phyloP scores from a whole-genome alignment of 176 grass and related monocot species.

The Carex myosuroides region DNA sequence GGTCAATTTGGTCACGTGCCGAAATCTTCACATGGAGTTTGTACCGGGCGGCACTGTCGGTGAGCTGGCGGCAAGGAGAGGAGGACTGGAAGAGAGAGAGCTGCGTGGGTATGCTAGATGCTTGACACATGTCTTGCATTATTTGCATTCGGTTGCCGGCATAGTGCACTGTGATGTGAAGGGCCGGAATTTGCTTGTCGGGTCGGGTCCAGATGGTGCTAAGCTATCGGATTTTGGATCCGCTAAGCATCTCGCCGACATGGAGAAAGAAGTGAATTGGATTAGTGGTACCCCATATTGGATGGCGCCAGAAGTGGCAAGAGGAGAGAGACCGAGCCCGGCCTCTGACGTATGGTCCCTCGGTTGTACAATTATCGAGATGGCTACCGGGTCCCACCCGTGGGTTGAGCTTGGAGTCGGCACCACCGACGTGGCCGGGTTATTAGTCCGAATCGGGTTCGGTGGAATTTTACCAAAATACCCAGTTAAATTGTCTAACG shows the following conservation, averaged over 20 bases:
- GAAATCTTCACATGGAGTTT: constrained; percentile 84
- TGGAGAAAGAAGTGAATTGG: background rate
- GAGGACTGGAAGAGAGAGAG: constrained; percentile 34
- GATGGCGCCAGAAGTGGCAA: constrained; percentile 89
- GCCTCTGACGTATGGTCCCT: constrained; percentile 87
- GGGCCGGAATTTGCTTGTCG: constrained; percentile 64
- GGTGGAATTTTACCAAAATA: constrained; percentile 41
- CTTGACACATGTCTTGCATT: constrained; percentile 47
- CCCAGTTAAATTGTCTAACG: constrained; percentile 41
- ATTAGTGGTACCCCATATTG: constrained; percentile 55
- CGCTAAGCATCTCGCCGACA: constrained; percentile 34
- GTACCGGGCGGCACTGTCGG: constrained; percentile 47
- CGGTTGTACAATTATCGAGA: constrained; percentile 86
- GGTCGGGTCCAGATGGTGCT: background rate
- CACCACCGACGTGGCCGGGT: constrained; percentile 34
- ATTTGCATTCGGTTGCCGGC: constrained; percentile 60
- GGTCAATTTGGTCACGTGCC: background rate
- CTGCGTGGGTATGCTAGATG: constrained; percentile 33
- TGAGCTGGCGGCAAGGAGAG: constrained; percentile 24
- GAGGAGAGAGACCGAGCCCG: constrained; percentile 43
- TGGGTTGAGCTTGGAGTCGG: constrained; percentile 40
- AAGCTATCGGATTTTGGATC: constrained; percentile 80
- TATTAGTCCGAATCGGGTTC: constrained; percentile 52
- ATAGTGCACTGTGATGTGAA: constrained; percentile 91
- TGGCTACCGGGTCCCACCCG: constrained; percentile 49